Percentiles rank a stretch among this genome's conserved stretches.
Conservation (phyloP, 768 basidiomycete genomes). For the Tephrocybe sp. region DNA sequence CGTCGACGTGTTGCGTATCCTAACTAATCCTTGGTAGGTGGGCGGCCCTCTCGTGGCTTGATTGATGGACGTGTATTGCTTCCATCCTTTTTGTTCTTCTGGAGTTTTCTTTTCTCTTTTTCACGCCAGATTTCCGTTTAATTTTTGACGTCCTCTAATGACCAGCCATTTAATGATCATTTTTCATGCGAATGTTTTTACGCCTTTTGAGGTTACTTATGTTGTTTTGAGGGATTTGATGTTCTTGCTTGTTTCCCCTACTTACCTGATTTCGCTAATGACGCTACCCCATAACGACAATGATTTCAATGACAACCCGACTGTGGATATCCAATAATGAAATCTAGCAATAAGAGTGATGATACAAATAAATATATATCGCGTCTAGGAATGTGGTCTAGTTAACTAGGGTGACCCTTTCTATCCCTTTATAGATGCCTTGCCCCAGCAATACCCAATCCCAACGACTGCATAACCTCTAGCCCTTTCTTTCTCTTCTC, state of each 20-base stretch:
- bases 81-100: neutral
- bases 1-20: neutral
- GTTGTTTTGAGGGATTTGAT: neutral
- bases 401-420: neutral
- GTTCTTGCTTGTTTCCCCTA: neutral
- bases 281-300: neutral
- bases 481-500: slow-evolving; percentile 31
- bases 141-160: neutral
- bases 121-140: neutral
- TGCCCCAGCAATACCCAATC: slow-evolving; percentile 33
- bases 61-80: neutral
- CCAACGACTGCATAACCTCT: slow-evolving; percentile 29
- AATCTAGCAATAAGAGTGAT: neutral
- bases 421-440: slow-evolving; percentile 15
- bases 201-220: slow-evolving; percentile 2
- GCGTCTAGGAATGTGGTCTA: neutral
- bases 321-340: neutral
- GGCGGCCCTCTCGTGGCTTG: neutral
- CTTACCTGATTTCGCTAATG: neutral
- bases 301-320: neutral
- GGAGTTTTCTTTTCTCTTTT: neutral
- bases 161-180: neutral
- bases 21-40: neutral
- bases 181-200: neutral
- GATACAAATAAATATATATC: neutral